phyloP scores from a whole-genome alignment of 2,329 filamentous ascomycete species.

The Alternaria hordeiaustralica region DNA sequence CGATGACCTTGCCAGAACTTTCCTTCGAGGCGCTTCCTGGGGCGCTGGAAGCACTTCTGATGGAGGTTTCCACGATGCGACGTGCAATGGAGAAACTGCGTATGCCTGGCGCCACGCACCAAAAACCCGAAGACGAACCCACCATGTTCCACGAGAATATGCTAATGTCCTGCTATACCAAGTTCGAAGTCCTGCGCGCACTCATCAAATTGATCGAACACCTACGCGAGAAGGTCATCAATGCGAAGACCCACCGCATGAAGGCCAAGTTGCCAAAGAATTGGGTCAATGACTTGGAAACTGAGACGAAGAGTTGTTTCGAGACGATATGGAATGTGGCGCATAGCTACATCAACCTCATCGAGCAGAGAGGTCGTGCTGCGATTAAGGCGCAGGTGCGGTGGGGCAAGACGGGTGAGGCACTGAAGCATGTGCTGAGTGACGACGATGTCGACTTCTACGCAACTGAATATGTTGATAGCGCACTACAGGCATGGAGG shows the following conservation, averaged over 20 bases:
- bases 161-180: conserved; percentile 30
- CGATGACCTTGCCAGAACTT: background rate
- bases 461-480: conserved; percentile 40
- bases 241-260: conserved; percentile 24
- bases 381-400: conserved; percentile 31
- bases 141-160: conserved; percentile 32
- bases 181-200: conserved; percentile 30
- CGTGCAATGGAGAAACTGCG: conserved; percentile 18
- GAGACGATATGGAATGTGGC: conserved; percentile 22
- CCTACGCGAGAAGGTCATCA: conserved; percentile 22
- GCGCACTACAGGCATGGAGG: conserved; percentile 38
- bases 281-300: conserved; percentile 19
- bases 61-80: conserved; percentile 16
- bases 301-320: conserved; percentile 16
- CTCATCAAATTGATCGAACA: conserved; percentile 20
- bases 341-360: conserved; percentile 21
- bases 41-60: background rate
- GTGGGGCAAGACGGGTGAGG: conserved; percentile 32
- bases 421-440: conserved; percentile 25
- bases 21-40: background rate
- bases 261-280: conserved; percentile 22
- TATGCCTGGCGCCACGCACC: conserved; percentile 5
- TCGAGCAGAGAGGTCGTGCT: conserved; percentile 28
- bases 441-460: conserved; percentile 34
- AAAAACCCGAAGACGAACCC: conserved; percentile 18